A percentile compares a stretch with the other conserved stretches of the same genome.
These are phyloP conservation scores for Adansonia rubrostipa DNA, from an alignment of 441 rosid species.

Conservation along the genomic window DNA sequence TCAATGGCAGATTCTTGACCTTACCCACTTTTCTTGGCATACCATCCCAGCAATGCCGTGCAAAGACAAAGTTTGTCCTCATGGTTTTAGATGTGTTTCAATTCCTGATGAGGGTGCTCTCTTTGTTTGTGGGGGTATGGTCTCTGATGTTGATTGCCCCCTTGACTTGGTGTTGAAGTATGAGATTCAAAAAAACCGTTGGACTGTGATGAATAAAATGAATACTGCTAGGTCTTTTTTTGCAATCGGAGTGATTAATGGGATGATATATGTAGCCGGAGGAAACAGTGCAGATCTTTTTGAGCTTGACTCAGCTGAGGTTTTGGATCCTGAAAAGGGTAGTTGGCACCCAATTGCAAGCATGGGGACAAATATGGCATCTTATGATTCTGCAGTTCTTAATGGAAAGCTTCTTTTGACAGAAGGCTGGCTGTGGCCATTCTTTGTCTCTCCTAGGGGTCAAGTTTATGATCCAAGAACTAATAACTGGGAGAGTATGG, in stretches of 20 bases:
- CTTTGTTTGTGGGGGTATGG: slow-evolving; percentile 88
- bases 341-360: slow-evolving; percentile 61
- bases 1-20: slow-evolving; percentile 85
- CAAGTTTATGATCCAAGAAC: slow-evolving; percentile 80
- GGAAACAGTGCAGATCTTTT: slow-evolving; percentile 73
- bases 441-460: slow-evolving; percentile 82
- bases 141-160: slow-evolving; percentile 79
- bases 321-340: slow-evolving; percentile 69
- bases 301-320: slow-evolving; percentile 82
- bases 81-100: slow-evolving; percentile 71
- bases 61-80: slow-evolving; percentile 83
- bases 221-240: slow-evolving; percentile 76
- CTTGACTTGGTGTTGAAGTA: slow-evolving; percentile 81
- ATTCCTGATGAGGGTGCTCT: slow-evolving; percentile 63
- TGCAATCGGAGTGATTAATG: slow-evolving; percentile 75
- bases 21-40: slow-evolving; percentile 76
- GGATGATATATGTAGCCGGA: slow-evolving; percentile 83
- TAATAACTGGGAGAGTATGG: slow-evolving; percentile 81
- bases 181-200: slow-evolving; percentile 76
- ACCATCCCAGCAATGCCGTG: slow-evolving; percentile 91
- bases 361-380: slow-evolving; percentile 85
- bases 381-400: slow-evolving; percentile 84
- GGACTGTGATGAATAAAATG: slow-evolving; percentile 80
- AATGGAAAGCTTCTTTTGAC: slow-evolving; percentile 85
- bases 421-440: slow-evolving; percentile 98